A percentile compares a stretch with the other conserved stretches of the same genome.
These are phyloP conservation scores for Colletotrichum tamarilloi DNA, from an alignment of 2,329 filamentous ascomycete species.

Conservation along the genomic window DNA sequence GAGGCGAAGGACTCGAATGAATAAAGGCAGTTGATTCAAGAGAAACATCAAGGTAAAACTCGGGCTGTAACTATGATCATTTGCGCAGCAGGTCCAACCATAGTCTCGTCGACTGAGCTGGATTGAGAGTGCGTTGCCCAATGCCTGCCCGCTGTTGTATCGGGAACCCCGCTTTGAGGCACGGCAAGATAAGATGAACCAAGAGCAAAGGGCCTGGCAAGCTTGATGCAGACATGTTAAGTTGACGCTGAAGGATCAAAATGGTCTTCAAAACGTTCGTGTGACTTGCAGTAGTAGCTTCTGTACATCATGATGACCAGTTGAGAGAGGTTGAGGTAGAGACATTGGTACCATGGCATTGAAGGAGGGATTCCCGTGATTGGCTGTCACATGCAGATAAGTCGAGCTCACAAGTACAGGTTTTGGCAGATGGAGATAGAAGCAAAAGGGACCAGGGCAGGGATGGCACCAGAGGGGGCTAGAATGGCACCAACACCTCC, in stretches of 20 bases:
- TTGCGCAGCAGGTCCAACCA: not conserved
- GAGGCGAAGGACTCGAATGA: too few relatives aligned
- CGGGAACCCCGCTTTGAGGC: not conserved
- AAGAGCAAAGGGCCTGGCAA: not conserved
- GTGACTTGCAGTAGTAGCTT: slow-evolving; percentile 9
- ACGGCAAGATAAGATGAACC: not conserved
- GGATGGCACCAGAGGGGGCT: slow-evolving; percentile 23
- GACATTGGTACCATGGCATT: not conserved
- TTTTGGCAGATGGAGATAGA: not conserved
- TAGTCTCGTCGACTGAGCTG: not conserved
- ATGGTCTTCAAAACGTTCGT: not conserved
- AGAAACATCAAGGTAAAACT: not conserved
- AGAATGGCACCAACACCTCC: slow-evolving; percentile 11
- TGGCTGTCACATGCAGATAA: slow-evolving; percentile 34
- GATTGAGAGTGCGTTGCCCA: too few relatives aligned
- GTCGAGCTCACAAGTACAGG: not conserved
- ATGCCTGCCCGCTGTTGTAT: not conserved
- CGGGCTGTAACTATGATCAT: too few relatives aligned
- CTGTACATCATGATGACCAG: not conserved
- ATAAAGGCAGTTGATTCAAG: not conserved
- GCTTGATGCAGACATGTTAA: not conserved
- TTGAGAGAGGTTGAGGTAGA: slow-evolving; percentile 12
- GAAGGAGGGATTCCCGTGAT: not conserved
- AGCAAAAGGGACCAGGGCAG: slow-evolving; percentile 16
- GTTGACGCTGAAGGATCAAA: not conserved